Percentiles rank a stretch among this genome's conserved stretches.
These are phyloP conservation scores for Heritiera littoralis DNA, from an alignment of 345 rosid species.

Conservation along the genomic window DNA sequence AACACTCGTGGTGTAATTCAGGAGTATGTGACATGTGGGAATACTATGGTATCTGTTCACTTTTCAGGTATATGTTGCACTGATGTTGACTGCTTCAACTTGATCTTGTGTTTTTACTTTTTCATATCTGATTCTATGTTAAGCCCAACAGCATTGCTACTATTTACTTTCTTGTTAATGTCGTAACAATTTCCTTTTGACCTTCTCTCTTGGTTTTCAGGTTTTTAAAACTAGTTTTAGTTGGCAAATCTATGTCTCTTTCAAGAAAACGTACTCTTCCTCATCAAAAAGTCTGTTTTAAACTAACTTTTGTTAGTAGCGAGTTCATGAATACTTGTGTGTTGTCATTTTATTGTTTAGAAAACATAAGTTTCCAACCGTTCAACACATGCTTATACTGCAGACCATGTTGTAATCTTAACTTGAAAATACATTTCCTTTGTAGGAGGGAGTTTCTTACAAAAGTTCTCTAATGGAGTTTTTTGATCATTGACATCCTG, in stretches of 20 bases:
- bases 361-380: not conserved
- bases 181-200: no score
- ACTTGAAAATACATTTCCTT: not conserved
- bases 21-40: not conserved
- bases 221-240: not conserved
- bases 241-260: not conserved
- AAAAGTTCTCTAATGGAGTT: conserved; percentile 17
- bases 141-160: not conserved
- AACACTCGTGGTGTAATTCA: not conserved
- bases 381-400: no score
- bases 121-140: not conserved
- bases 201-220: not conserved
- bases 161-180: not conserved
- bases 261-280: no score
- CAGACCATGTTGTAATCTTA: not conserved
- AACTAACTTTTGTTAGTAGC: not conserved
- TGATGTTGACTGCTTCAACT: not conserved
- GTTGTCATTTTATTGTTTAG: no score
- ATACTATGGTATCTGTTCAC: not conserved
- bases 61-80: not conserved
- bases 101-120: not conserved
- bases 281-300: not conserved
- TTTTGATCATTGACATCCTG: conserved; percentile 24
- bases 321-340: no score
- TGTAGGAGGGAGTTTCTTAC: not conserved